Conservation (phyloP, 371 early-diverging fungal genomes). For the Mortierella sp. region DNA sequence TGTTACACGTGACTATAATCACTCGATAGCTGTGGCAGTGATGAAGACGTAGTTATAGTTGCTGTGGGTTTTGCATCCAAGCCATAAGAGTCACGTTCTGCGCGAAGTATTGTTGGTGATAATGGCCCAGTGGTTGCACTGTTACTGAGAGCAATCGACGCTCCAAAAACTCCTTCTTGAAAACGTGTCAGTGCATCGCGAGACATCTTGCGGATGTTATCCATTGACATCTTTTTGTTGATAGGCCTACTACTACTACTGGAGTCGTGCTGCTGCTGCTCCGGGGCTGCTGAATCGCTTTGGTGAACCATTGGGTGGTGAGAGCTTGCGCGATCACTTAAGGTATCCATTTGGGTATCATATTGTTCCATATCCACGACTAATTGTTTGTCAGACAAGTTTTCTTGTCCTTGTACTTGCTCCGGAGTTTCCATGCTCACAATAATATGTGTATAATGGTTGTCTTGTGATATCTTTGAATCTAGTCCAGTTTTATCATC, state of each 20-base stretch:
- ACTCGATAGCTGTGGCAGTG: too few relatives aligned
- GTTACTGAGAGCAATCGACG: constrained; percentile 5
- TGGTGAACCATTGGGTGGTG: not conserved
- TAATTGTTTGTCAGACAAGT: not conserved
- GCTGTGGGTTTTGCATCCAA: not conserved
- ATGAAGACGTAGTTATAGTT: too few relatives aligned
- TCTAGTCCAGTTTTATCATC: not conserved
- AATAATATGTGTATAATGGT: not conserved
- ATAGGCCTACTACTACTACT: not conserved
- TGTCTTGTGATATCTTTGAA: not conserved
- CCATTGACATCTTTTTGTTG: constrained; percentile 13
- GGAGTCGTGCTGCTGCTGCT: not conserved
- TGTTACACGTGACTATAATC: too few relatives aligned
- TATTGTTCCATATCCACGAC: not conserved
- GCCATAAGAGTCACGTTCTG: not conserved
- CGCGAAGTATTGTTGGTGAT: constrained; percentile 16
- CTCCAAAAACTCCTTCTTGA: constrained; percentile 18
- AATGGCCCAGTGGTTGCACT: constrained; percentile 20
- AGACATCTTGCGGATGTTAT: constrained; percentile 29
- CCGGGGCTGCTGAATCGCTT: not conserved
- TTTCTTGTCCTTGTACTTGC: not conserved
- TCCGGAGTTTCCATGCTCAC: not conserved
- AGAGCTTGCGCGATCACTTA: not conserved
- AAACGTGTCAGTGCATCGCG: constrained; percentile 25
- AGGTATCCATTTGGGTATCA: constrained; percentile 3